phyloP scores from a whole-genome alignment of 768 basidiomycete genomes.

The Coprinellus micaceus region DNA sequence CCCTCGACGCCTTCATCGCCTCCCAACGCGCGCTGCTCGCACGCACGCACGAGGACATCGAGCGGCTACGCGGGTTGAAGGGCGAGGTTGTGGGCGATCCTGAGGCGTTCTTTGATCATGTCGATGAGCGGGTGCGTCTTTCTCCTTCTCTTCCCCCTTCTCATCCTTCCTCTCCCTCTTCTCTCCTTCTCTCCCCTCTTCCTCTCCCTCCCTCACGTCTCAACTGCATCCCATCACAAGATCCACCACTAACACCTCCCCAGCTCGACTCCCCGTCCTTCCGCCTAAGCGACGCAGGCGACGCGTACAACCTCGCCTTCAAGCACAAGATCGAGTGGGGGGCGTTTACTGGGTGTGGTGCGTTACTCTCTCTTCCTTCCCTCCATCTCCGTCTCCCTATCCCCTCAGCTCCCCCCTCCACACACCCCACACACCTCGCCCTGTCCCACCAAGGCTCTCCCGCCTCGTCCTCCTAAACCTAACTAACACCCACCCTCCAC shows the following conservation, averaged over 20 bases:
- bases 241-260: neutral
- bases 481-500: slow-evolving; percentile 20
- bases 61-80: slow-evolving; percentile 46
- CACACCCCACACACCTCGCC: slow-evolving; percentile 35
- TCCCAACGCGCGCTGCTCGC: slow-evolving; percentile 57
- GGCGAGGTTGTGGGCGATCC: slow-evolving; percentile 34
- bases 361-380: slow-evolving; percentile 12
- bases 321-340: slow-evolving; percentile 62
- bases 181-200: no score
- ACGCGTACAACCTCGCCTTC: slow-evolving; percentile 39
- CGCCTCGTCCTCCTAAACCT: no score
- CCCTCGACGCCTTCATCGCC: slow-evolving; percentile 63
- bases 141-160: neutral
- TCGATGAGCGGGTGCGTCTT: slow-evolving; percentile 32
- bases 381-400: slow-evolving; percentile 24
- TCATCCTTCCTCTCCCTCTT: no score
- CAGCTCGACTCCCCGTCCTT: slow-evolving; percentile 31
- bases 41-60: slow-evolving; percentile 61
- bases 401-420: slow-evolving; percentile 41
- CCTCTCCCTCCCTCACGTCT: no score
- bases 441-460: no score
- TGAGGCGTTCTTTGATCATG: slow-evolving; percentile 27
- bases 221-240: no score
- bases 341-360: slow-evolving; percentile 55
- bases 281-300: slow-evolving; percentile 39